Conservation (phyloP, 2,329 filamentous ascomycete species). For the Hypomyces rosellus region DNA sequence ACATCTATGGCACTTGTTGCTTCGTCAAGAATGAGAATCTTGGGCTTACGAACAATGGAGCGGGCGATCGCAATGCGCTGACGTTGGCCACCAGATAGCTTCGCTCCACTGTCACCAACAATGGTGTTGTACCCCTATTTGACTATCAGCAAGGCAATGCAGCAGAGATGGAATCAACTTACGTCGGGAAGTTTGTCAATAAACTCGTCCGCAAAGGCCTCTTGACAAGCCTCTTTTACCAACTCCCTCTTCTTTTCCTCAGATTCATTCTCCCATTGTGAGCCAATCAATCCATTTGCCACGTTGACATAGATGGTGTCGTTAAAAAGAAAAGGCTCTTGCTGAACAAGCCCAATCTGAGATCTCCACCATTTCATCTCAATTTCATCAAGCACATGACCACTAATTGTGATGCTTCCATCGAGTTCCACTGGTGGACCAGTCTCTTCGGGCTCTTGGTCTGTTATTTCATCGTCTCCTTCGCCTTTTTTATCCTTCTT, state of each 20-base stretch:
- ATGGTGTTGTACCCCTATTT: slow-evolving; percentile 72
- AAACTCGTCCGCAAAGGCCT: slow-evolving; percentile 93
- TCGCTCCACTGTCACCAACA: slow-evolving; percentile 87
- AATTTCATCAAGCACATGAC: slow-evolving; percentile 69
- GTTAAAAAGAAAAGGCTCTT: slow-evolving; percentile 86
- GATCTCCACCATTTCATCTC: slow-evolving; percentile 89
- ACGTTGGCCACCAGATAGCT: slow-evolving; percentile 92
- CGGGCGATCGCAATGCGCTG: slow-evolving; percentile 93
- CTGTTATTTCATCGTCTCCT: slow-evolving; percentile 20
- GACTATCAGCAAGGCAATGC: too few species aligned
- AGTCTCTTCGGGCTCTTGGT: slow-evolving; percentile 29
- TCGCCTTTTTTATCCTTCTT: slow-evolving; percentile 35
- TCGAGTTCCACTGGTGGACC: slow-evolving; percentile 48
- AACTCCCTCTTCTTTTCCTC: slow-evolving; percentile 64
- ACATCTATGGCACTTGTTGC: slow-evolving; percentile 92
- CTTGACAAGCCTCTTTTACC: slow-evolving; percentile 74
- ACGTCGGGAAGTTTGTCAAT: slow-evolving; percentile 70
- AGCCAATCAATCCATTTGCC: slow-evolving; percentile 79
- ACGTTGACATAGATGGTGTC: slow-evolving; percentile 90
- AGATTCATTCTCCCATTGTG: slow-evolving; percentile 59
- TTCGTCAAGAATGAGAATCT: slow-evolving; percentile 88
- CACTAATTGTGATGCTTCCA: slow-evolving; percentile 75
- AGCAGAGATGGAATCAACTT: slow-evolving; percentile 58
- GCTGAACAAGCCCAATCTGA: slow-evolving; percentile 86
- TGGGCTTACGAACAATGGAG: slow-evolving; percentile 84